Base-by-base conservation (phyloP, 305 asterid genomes). In the Salvia sclarea region DNA sequence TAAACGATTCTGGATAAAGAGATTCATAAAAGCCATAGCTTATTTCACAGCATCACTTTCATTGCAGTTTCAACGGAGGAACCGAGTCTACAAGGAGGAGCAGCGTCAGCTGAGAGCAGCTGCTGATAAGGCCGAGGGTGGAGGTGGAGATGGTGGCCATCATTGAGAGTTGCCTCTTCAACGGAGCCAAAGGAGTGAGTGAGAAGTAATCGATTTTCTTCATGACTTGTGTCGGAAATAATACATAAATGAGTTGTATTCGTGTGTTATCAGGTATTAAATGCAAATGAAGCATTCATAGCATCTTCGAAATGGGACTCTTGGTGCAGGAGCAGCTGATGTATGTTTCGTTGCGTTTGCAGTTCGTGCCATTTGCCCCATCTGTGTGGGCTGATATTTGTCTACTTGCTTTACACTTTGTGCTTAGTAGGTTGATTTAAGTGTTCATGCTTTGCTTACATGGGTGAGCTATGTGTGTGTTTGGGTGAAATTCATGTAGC, bases 31-130 rank as follows among this genome's bases (percentile, higher is more conserved):
- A 20, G 8, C 4, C 1, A 31, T 13, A 13, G 38, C 52, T 16
- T 45, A 10, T 70, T 40, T 82, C 63, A 58, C 64, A 40, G 22
- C 9, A 54, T 73, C 52, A 41, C 47, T 16, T 82, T 56, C 55
- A 50, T 72, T 72, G 79, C 88, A 89, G 99, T 94, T 79, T 74
- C 96, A 86, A 78, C 86, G 99, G 41, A 83, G 99, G 82, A 94
- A 94, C 82, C 83, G 96, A 74, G 76, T 94, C 49, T 94, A 91
- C 90, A 94, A 94, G 83, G 99, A 91, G 87, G 96, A 94, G 83
- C 99, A 94, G 76, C 96, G 98, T 44, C 98, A 93, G 61, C 71
- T 87, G 38, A 81, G 98, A 84, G 96, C 90, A 70, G 89, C 95
- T 77, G 76, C 84, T 10, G 87, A 85, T 77, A 86, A 83, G 78